Evolutionary conservation across 495 filamentous ascomycete species (phyloP).

Genomic region (Daldinia childiae): DNA sequence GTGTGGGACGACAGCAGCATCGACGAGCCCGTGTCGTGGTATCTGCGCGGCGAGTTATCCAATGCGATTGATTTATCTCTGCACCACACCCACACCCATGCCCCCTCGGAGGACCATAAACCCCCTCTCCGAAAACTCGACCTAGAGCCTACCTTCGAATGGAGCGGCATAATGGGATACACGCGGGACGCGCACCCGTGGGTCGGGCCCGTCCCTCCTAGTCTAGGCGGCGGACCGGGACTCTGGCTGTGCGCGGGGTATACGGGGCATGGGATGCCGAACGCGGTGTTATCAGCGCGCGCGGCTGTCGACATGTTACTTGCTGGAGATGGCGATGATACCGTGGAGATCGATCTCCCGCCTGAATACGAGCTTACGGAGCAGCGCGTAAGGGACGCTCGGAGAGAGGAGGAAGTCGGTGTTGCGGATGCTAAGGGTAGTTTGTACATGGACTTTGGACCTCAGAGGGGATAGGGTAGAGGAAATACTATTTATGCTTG

Average conservation of each 20-base stretch:
- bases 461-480: neutral
- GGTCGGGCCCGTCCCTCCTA: conserved; percentile 67
- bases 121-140: conserved; percentile 44
- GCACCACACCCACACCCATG: neutral
- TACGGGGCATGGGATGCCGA: conserved; percentile 85
- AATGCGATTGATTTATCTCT: conserved; percentile 45
- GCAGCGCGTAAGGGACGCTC: conserved; percentile 47
- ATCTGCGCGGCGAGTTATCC: conserved; percentile 58
- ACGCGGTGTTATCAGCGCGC: conserved; percentile 73
- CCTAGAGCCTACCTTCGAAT: conserved; percentile 68
- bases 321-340: conserved; percentile 40
- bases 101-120: neutral
- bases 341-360: conserved; percentile 48
- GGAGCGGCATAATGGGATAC: conserved; percentile 88
- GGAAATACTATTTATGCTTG: neutral
- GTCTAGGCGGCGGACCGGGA: conserved; percentile 46
- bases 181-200: conserved; percentile 73
- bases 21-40: conserved; percentile 61
- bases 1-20: conserved; percentile 65
- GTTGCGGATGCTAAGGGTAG: conserved; percentile 39
- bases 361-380: conserved; percentile 58
- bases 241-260: conserved; percentile 64
- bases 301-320: conserved; percentile 72
- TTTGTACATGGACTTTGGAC: conserved; percentile 31
- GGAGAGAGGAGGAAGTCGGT: conserved; percentile 33